Conservation (phyloP, 805 yeast genomes). For the Myxozyma neotropica region DNA sequence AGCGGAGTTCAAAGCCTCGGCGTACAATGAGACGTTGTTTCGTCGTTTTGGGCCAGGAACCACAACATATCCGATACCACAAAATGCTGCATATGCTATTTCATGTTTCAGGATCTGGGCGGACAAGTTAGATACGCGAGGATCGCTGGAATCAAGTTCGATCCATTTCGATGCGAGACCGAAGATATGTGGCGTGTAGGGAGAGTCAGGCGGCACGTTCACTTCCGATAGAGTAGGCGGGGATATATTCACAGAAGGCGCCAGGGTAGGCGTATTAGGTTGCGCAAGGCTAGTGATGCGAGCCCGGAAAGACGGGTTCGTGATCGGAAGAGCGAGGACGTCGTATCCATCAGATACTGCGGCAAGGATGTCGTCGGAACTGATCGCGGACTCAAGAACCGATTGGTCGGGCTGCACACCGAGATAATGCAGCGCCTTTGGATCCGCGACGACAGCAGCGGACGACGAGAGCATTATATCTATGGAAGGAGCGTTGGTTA, state of each 20-base stretch:
- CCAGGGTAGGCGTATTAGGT: background rate
- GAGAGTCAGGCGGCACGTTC: slow-evolving; percentile 15
- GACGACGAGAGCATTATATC: background rate
- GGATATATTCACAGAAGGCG: background rate
- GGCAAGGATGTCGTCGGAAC: slow-evolving; percentile 10
- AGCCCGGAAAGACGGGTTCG: slow-evolving; percentile 19
- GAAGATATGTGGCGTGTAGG: slow-evolving; percentile 37
- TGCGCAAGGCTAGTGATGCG: slow-evolving; percentile 21
- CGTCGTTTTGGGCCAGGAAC: slow-evolving; percentile 67
- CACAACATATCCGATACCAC: slow-evolving; percentile 59
- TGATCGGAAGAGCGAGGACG: slow-evolving; percentile 21
- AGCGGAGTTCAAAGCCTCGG: slow-evolving; percentile 48
- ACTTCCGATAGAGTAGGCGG: slow-evolving; percentile 28
- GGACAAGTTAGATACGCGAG: slow-evolving; percentile 54
- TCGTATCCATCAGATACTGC: slow-evolving; percentile 27
- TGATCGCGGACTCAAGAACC: background rate
- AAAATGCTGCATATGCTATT: slow-evolving; percentile 57
- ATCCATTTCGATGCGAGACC: slow-evolving; percentile 70
- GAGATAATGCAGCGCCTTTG: slow-evolving; percentile 5
- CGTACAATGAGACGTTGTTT: slow-evolving; percentile 53
- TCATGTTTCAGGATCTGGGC: slow-evolving; percentile 62
- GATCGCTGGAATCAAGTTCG: slow-evolving; percentile 61
- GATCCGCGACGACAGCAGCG: background rate
- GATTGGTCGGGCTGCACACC: slow-evolving; percentile 25
- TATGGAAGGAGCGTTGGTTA: background rate